phyloP scores from a whole-genome alignment of 2,329 filamentous ascomycete species.

The Calonectria crousiana region DNA sequence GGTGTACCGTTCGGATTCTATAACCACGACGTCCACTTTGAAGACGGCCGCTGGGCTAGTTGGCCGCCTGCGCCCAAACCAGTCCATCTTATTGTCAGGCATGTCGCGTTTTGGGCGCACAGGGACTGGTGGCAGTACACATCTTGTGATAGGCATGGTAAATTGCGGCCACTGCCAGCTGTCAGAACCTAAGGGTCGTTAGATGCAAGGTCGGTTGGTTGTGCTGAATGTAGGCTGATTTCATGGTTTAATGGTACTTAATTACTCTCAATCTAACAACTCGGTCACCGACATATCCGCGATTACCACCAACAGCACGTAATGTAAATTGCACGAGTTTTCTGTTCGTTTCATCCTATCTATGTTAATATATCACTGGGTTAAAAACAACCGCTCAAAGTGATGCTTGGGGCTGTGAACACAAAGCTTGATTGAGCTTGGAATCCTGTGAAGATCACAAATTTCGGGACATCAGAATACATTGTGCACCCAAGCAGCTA shows the following conservation, averaged over 20 bases:
- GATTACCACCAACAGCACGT: no score
- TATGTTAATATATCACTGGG: no score
- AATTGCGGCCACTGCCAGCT: not conserved
- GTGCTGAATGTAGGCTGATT: not conserved
- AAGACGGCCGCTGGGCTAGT: constrained; percentile 1
- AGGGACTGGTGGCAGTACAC: constrained; percentile 19
- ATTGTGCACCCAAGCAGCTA: no score
- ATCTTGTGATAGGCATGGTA: constrained; percentile 6
- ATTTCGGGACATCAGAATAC: no score
- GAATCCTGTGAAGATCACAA: no score
- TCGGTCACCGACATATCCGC: no score
- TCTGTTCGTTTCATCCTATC: no score
- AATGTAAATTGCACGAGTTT: no score
- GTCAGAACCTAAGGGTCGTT: not conserved
- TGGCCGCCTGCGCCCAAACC: constrained; percentile 13
- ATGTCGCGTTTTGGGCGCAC: constrained; percentile 17
- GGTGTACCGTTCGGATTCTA: constrained; percentile 11
- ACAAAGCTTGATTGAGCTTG: no score
- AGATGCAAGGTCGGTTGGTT: not conserved
- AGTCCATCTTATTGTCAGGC: not conserved
- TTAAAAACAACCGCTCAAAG: no score
- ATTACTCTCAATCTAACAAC: not conserved
- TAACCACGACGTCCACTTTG: constrained; percentile 16
- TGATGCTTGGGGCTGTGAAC: no score
- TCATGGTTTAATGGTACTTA: not conserved